Conservation (phyloP, 2,329 filamentous ascomycete genomes). For the Aschersonia sp. region DNA sequence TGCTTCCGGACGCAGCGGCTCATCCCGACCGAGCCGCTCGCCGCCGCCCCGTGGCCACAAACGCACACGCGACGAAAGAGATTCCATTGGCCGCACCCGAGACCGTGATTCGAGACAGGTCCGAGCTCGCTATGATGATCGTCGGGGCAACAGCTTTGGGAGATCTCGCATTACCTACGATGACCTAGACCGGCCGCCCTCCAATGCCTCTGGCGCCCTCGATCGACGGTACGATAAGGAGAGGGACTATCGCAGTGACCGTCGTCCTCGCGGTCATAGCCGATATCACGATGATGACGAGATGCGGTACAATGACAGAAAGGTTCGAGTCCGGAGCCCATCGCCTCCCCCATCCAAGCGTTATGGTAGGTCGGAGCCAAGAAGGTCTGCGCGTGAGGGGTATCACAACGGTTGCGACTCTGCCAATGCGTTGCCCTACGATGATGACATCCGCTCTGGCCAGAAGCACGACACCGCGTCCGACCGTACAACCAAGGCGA, state of each 20-base stretch:
- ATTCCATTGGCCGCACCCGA: conserved; percentile 30
- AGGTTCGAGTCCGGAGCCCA: conserved; percentile 38
- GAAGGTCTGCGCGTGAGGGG: conserved; percentile 17
- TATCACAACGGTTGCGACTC: conserved; percentile 2
- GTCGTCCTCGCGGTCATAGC: conserved; percentile 11
- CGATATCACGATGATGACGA: conserved; percentile 20
- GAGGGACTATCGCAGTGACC: conserved; percentile 19
- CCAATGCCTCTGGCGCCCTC: conserved; percentile 9
- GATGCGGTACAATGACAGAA: conserved; percentile 29
- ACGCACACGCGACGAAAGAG: conserved; percentile 48
- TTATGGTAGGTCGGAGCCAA: conserved; percentile 19
- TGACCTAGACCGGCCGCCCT: conserved; percentile 38
- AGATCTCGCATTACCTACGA: conserved; percentile 36
- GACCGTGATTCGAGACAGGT: conserved; percentile 41
- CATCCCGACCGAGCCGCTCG: conserved; percentile 37
- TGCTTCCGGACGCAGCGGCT: conserved; percentile 25
- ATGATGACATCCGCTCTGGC: conserved; percentile 1
- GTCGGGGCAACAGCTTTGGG: conserved; percentile 29
- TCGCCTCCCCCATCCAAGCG: conserved; percentile 29
- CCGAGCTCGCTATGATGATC: conserved; percentile 48
- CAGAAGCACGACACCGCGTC: conserved; percentile 42
- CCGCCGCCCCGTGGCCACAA: conserved; percentile 46
- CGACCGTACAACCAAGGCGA: conserved; percentile 46
- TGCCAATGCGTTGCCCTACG: conserved; percentile 3
- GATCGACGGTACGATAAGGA: conserved; percentile 1